Evolutionary conservation across 108 stramenopile species (phyloP), one percentile per base, ranked within the genome.

Genomic region (Skeletonema grethae): DNA sequence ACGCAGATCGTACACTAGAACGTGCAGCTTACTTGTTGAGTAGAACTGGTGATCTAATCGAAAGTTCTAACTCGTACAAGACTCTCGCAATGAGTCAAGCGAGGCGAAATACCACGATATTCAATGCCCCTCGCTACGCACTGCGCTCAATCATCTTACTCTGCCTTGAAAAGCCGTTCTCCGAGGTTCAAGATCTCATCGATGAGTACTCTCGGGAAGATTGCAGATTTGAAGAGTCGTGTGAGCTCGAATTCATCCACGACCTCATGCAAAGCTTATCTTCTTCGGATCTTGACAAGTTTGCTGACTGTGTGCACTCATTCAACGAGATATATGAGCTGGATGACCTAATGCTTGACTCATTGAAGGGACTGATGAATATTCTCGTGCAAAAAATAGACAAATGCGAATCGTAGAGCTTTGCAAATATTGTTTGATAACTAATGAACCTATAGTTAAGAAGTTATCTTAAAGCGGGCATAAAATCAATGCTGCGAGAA

Each of bases 401-500:
- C 5, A 53, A 53, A 53, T 15, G 3, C 41, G 41, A 43, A 43
- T 11, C 34, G 34, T 34, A 34, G 34, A 34, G 25, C 1, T 28
- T 28, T 28, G 25, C 25, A 1, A 6, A 6, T 34, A 34, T 34
- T n/a, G n/a, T 3, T n/a, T 18, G 46, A 18, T 48, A 18, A 48
- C 46, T 38, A 8, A 11, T 11, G 9, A 38, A 11, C 10, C 10
- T 38, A 38, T 43, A n/a, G 4, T 43, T n/a, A 12, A n/a, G 20
- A 20, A 53, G 7, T 68, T 32, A 79, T 46, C 61, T 16, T 9
- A 28, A 28, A 79, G 46, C 10, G 88, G 88, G 3, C 72, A 70
- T 0, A 90, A 55, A 24, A 73, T 70, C 46, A 90, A 71, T 7
- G 82, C 75, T 9, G 83, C 83, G 7, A 88, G 32, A 16, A 81